Conservation (phyloP, 148 eudicot species). For the Amaranthus cruentus region DNA sequence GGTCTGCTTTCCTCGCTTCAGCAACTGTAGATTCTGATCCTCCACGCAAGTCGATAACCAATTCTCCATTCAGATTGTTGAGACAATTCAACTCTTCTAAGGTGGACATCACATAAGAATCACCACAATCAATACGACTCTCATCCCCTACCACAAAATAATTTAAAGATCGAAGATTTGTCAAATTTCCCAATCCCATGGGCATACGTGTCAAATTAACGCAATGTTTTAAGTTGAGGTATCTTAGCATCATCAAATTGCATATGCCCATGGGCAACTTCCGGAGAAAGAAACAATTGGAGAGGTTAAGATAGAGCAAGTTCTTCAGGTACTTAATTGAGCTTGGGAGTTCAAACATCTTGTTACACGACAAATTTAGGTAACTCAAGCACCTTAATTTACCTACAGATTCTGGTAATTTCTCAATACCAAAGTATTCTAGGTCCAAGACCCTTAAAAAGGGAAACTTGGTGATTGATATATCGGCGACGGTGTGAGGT, state of each 20-base stretch:
- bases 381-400: slow-evolving; percentile 1
- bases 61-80: background rate
- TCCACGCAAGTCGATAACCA: background rate
- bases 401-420: slow-evolving; percentile 9
- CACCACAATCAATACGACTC: background rate
- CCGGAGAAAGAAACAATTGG: background rate
- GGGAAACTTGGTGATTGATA: background rate
- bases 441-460: slow-evolving; percentile 5
- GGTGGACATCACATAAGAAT: background rate
- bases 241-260: slow-evolving; percentile 6
- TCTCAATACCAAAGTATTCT: background rate
- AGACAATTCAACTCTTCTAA: background rate
- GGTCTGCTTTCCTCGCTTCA: background rate
- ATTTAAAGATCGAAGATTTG: slow-evolving; percentile 3
- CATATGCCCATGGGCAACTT: background rate
- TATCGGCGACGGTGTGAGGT: background rate
- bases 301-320: background rate
- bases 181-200: slow-evolving; percentile 1
- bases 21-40: slow-evolving; percentile 1
- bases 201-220: slow-evolving; percentile 1
- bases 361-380: background rate
- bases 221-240: background rate
- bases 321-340: slow-evolving; percentile 6
- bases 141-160: background rate
- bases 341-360: background rate